Evolutionary conservation across 1,139 yeast genomes (phyloP).

Genomic region (Saccharomyces hybrid): DNA sequence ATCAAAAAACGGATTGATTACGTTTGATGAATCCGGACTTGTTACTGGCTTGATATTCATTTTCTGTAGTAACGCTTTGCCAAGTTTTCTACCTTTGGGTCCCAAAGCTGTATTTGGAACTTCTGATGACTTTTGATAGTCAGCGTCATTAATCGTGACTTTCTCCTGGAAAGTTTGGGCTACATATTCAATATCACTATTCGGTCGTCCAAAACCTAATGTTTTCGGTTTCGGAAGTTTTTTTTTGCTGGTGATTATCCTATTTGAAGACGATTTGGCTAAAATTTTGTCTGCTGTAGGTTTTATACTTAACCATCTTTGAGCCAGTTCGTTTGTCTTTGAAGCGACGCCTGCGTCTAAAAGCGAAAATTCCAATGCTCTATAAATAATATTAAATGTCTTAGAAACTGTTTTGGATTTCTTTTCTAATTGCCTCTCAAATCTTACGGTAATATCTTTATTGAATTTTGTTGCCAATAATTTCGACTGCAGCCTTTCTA

Average conservation of each 20-base stretch:
- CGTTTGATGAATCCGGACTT: slow-evolving; percentile 31
- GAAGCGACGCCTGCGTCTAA: slow-evolving; percentile 31
- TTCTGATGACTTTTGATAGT: slow-evolving; percentile 7
- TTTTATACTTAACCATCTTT: slow-evolving; percentile 32
- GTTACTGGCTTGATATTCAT: slow-evolving; percentile 37
- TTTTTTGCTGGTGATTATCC: slow-evolving; percentile 1
- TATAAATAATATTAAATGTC: slow-evolving; percentile 35
- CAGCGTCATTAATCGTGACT: neutral
- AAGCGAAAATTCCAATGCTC: slow-evolving; percentile 35
- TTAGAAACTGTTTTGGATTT: slow-evolving; percentile 29
- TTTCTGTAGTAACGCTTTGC: slow-evolving; percentile 33
- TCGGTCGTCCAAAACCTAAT: slow-evolving; percentile 6
- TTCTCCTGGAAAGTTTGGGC: neutral
- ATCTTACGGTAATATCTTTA: slow-evolving; percentile 10
- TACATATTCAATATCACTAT: slow-evolving; percentile 5
- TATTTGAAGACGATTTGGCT: slow-evolving; percentile 7
- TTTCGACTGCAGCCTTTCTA: slow-evolving; percentile 30
- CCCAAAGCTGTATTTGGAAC: neutral
- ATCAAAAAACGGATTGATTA: slow-evolving; percentile 23
- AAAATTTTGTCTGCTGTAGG: slow-evolving; percentile 24
- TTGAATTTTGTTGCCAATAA: slow-evolving; percentile 5
- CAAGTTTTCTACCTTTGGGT: slow-evolving; percentile 17
- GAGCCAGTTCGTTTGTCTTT: slow-evolving; percentile 30
- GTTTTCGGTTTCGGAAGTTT: slow-evolving; percentile 5
- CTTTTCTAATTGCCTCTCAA: slow-evolving; percentile 24